Conservation (phyloP, 805 yeast genomes). For the Clavispora phyllophila region DNA sequence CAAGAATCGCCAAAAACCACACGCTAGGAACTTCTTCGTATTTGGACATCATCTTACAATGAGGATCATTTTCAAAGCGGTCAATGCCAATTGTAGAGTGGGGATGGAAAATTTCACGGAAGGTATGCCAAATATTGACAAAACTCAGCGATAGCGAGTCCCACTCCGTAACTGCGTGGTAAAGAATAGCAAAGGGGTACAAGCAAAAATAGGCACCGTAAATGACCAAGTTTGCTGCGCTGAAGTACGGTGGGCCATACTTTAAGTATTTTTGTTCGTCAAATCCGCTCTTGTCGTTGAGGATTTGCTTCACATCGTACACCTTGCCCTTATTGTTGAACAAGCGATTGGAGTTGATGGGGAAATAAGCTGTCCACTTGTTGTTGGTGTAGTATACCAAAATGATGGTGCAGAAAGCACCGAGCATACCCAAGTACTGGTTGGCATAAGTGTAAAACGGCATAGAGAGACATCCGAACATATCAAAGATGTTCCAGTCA, state of each 20-base stretch:
- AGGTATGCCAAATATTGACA: constrained; percentile 27
- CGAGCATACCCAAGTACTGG: constrained; percentile 31
- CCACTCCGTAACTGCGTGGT: constrained; percentile 45
- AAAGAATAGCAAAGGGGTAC: constrained; percentile 52
- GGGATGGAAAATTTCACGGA: constrained; percentile 22
- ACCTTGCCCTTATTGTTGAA: constrained; percentile 48
- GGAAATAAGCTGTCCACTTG: constrained; percentile 47
- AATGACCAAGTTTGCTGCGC: constrained; percentile 55
- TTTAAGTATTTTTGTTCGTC: constrained; percentile 43
- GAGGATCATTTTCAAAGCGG: constrained; percentile 42
- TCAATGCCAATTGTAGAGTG: constrained; percentile 3
- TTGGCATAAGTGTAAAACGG: constrained; percentile 41
- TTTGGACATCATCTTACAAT: constrained; percentile 50
- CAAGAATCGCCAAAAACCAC: constrained; percentile 52
- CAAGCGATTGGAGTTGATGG: constrained; percentile 47
- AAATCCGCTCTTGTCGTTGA: constrained; percentile 39
- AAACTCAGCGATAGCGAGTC: constrained; percentile 36
- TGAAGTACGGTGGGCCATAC: constrained; percentile 64
- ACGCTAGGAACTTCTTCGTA: constrained; percentile 72
- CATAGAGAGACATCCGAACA: constrained; percentile 35
- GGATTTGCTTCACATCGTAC: constrained; percentile 43
- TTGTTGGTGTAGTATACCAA: constrained; percentile 42
- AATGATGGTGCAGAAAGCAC: constrained; percentile 30
- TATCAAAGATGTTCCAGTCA: constrained; percentile 39
- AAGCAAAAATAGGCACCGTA: constrained; percentile 55